Evolutionary conservation across 176 grass and related monocot genomes (phyloP), one percentile per base, ranked within the genome.

Genomic region (Oryza glaberrima): DNA sequence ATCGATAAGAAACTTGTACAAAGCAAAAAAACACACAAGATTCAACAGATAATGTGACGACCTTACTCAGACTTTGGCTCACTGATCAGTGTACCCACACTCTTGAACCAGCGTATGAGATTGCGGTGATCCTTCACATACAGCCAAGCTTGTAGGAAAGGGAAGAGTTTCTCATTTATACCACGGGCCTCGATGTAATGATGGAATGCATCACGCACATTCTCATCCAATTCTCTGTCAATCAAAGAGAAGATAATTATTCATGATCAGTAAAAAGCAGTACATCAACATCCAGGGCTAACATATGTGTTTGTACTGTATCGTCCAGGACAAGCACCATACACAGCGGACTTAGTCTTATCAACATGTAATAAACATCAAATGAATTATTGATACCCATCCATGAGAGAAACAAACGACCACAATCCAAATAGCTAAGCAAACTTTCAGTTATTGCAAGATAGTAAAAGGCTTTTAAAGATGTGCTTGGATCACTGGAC

Each of bases 111-210:
- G n/a, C 77, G 86, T 81, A 94, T 81, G 17, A 96, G 90, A 76
- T 91, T 96, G 73, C 96, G 90, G 73, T 99, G 96, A 84, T 99
- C 96, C 79, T 94, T 99, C 65, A 99, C 96, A 77, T 99, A 99
- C 54, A 99, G 86, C 96, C 96, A 99, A 47, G 93, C 96, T 94
- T 96, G 91, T 15, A 99, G 90, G 78, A 99, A 99, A 76, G 88
- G 86, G 77, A 99, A 99, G 40, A 99, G 93, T 30, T 89, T 88
- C 84, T 99, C 96, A 80, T 94, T 89, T 85, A 99, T 94, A 34
- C 91, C 96, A 76, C 93, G 93, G 60, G 83, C 84, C 88, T 99
- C 93, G 23, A 99, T 94, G 88, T 92, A 99, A 54, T 73, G 40
- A 86, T 96, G 93, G 77, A 99, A 90, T 68, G 90, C 91, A 88